Percentiles rank a stretch among this genome's conserved stretches.
Evolutionary conservation across 2,329 filamentous ascomycete genomes (phyloP).

Genomic region (Trichothecium roseum): DNA sequence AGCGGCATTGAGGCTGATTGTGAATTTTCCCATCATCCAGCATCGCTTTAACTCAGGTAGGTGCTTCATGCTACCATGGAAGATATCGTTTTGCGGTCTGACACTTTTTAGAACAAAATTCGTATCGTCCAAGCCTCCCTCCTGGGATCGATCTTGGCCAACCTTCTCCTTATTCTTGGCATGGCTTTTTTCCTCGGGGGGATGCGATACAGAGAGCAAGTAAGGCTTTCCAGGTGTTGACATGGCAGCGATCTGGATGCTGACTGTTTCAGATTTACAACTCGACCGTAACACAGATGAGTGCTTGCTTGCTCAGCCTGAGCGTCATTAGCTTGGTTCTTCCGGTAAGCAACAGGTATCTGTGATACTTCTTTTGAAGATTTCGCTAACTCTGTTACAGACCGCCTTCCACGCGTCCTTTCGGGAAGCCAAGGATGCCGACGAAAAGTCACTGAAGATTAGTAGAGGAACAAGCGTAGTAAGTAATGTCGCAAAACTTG

Average conservation of each 20-base stretch:
- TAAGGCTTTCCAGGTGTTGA: conserved; percentile 18
- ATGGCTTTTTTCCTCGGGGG: conserved; percentile 88
- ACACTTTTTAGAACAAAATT: conserved; percentile 54
- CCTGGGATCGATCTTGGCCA: conserved; percentile 81
- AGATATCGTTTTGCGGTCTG: conserved; percentile 6
- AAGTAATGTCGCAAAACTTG: conserved; percentile 26
- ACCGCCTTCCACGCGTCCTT: conserved; percentile 92
- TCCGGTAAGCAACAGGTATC: conserved; percentile 42
- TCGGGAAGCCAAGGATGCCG: conserved; percentile 48
- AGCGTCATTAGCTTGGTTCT: conserved; percentile 83
- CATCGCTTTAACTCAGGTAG: conserved; percentile 61
- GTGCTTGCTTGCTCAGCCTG: conserved; percentile 80
- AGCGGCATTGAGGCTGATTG: too few relatives aligned
- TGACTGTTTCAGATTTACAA: conserved; percentile 61
- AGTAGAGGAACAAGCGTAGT: conserved; percentile 84
- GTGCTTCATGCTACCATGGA: conserved; percentile 12
- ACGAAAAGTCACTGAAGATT: conserved; percentile 66
- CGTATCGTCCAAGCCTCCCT: conserved; percentile 86
- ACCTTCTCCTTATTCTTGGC: conserved; percentile 77
- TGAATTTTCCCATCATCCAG: conserved; percentile 29
- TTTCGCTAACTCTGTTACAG: conserved; percentile 26
- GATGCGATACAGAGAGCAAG: conserved; percentile 77
- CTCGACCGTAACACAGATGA: conserved; percentile 93
- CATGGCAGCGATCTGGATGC: not conserved
- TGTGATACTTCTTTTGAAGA: not conserved